Evolutionary conservation across 2,329 filamentous ascomycete genomes (phyloP), one percentile per base, ranked within the genome.

Genomic region (Colletotrichum scovillei): DNA sequence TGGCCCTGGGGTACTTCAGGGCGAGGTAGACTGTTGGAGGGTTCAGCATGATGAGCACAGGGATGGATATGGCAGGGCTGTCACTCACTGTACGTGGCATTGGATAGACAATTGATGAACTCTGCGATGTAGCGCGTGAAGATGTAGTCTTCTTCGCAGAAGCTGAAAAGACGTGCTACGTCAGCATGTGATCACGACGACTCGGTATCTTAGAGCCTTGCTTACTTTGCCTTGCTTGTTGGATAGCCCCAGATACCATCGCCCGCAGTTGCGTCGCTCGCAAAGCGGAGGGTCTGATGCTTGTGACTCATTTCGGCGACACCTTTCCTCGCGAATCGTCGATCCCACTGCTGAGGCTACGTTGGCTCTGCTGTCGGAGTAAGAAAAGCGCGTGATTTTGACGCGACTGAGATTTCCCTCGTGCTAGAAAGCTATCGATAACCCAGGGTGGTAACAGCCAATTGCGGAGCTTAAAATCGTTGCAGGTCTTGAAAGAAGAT

Each of bases 21-120:
- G 83, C 85, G 73, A 81, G 79, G 75, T 85, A 86, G 24, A 87
- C 85, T 86, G 73, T 8, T 6, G 35, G 14, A 3, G 5, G 2
- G 49, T 30, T 73, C 16, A 59, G 22, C 30, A 19, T 53, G 16
- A 3, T 2, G n/a, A 24, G 11, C 11, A 5, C 14, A 11, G 30
- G 66, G 49, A n/a, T 6, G 42, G 38, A 26, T 8, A 1, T 24
- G 52, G 16, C n/a, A 24, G 58, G 19, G 19, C 19, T 49, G 4
- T 9, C 1, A 60, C 73, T 49, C 5, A 75, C 74, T 73, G 63
- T 81, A 86, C 4, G 80, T 75, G 0, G 83, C 73, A 66, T 84
- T 86, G 68, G 83, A 85, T 2, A 85, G 73, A 0, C 83, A 85
- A 71, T 86, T 86, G 75, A 86, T 81, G 49, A 86, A 85, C 62